These are phyloP conservation scores for Effrenium voratum DNA, from an alignment of 73 alveolate genomes.

Conservation along the genomic window DNA sequence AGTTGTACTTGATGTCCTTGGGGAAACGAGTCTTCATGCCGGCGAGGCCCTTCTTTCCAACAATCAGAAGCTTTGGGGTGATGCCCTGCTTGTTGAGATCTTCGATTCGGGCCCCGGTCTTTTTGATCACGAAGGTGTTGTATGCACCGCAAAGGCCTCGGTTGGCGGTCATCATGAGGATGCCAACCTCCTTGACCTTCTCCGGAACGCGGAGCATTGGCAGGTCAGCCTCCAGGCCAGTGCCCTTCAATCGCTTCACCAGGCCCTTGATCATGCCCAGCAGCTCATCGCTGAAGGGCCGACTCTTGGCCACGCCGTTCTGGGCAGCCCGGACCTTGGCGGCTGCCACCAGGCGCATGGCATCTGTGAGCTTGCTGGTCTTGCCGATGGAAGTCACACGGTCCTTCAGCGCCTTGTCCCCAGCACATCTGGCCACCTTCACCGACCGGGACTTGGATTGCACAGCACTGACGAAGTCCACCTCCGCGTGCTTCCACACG, in stretches of 20 bases:
- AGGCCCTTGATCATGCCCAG: conserved; percentile 93
- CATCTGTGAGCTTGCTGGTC: conserved; percentile 91
- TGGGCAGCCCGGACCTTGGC: conserved; percentile 92
- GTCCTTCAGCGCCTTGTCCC: conserved; percentile 74
- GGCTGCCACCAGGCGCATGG: conserved; percentile 93
- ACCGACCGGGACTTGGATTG: no score
- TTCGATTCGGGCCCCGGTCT: conserved; percentile 18
- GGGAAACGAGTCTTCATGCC: conserved; percentile 11
- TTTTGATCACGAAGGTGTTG: conserved; percentile 51
- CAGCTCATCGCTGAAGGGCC: conserved; percentile 93
- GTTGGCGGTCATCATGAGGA: conserved; percentile 51
- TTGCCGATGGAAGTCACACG: conserved; percentile 40
- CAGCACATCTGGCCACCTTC: conserved; percentile 58
- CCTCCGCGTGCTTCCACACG: no score
- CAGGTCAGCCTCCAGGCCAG: conserved; percentile 76
- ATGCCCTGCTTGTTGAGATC: conserved; percentile 69
- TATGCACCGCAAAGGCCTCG: conserved; percentile 86
- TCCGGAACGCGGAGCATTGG: conserved; percentile 91
- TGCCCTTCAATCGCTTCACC: conserved; percentile 90
- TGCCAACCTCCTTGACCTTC: conserved; percentile 70
- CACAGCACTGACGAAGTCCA: no score
- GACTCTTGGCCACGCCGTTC: conserved; percentile 55
- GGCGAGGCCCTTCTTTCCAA: conserved; percentile 37
- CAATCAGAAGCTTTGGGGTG: conserved; percentile 32
- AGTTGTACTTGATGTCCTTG: conserved; percentile 41